Evolutionary conservation across 179 eudicot species (phyloP), one percentile per base, ranked within the genome.

Genomic region (Gypsophila paniculata): DNA sequence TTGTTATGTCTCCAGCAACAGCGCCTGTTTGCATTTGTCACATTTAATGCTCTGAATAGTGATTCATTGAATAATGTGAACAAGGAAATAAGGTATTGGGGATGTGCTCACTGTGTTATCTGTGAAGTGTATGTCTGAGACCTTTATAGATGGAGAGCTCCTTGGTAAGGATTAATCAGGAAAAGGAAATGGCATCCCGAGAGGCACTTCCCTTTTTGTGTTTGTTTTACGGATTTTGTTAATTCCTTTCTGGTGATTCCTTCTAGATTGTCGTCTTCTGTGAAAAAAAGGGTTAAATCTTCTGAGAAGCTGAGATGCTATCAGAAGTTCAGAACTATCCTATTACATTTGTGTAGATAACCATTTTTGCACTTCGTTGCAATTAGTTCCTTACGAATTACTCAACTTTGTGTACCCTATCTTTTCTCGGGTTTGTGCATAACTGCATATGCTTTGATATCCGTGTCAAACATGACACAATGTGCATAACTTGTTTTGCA

Each of bases 401-500:
- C 52, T 68, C 8, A 42, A 48, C 1, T 54, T 55, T 53, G 19
- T 69, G 71, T 52, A 46, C 21, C 68, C 32, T 60, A 29, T n/a
- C 23, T 39, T 72, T 21, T 38, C 25, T 65, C 46, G 1, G 2
- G 3, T 51, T 19, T 59, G 29, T 64, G 51, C n/a, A n/a, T n/a
- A n/a, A n/a, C n/a, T 42, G 19, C 49, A 32, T 48, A 21, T 55
- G 25, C 39, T 70, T 44, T 42, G 22, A 39, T 64, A 10, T 66
- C 34, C 58, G 49, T 65, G 39, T 58, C 66, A 60, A 44, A 48
- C 44, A 60, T 74, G 78, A 80, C 75, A 83, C 70, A 82, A 61
- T n/a, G 15, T 75, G 53, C 44, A 72, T 57, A 57, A 53, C 46
- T 74, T 61, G 54, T 67, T 75, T 66, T 84, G 79, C 70, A 84